A percentile compares a stretch with the other conserved stretches of the same genome.
Conservation (phyloP, 768 basidiomycete species). For the Leucosporidium creatinivorum region DNA sequence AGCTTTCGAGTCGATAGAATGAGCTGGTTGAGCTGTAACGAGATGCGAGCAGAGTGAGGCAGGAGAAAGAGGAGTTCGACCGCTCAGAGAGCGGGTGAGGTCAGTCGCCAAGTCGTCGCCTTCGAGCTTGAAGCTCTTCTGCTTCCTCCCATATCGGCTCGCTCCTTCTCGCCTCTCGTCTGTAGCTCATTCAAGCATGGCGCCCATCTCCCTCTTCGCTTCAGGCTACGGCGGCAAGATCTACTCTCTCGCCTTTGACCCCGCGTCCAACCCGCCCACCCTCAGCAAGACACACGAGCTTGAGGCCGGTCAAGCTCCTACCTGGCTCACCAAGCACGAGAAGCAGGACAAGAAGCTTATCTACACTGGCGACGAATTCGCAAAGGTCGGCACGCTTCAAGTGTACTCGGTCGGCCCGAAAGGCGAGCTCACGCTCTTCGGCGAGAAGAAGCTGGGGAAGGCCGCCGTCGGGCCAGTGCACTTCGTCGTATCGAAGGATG, state of each 20-base stretch:
- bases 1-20: too few species aligned
- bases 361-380: conserved; percentile 29
- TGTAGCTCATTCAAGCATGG: not conserved
- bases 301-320: conserved; percentile 15
- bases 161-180: not conserved
- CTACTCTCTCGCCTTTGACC: conserved; percentile 8
- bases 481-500: not conserved
- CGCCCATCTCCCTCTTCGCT: conserved; percentile 3
- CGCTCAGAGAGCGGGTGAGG: too few species aligned
- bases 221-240: conserved; percentile 24
- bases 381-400: conserved; percentile 5
- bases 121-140: too few species aligned
- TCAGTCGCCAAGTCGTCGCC: too few species aligned
- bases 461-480: conserved; percentile 19
- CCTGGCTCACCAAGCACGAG: conserved; percentile 9
- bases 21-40: too few species aligned
- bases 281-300: not conserved
- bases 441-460: not conserved
- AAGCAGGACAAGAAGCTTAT: not conserved
- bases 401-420: conserved; percentile 3
- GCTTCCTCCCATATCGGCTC: too few species aligned
- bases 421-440: not conserved
- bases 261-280: not conserved
- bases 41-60: too few species aligned
- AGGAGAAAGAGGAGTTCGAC: too few species aligned